These are phyloP conservation scores for Starmerella tilneyi DNA, from an alignment of 805 yeast species.

Conservation along the genomic window DNA sequence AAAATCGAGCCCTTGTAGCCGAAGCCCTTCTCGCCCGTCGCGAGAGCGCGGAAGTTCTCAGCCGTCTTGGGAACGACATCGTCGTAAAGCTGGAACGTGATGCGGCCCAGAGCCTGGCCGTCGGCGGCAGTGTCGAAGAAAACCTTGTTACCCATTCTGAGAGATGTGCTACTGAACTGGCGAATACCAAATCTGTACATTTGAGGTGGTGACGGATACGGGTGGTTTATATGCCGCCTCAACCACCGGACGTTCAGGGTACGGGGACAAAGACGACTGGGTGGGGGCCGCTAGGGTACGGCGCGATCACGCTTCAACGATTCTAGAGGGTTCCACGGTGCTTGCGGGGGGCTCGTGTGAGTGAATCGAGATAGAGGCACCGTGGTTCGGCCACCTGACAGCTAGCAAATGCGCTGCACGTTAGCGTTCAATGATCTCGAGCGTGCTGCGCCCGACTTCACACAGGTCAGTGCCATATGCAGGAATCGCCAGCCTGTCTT, in stretches of 20 bases:
- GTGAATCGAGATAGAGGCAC: too few relatives aligned
- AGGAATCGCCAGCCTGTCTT: too few relatives aligned
- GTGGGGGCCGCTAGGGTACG: neutral
- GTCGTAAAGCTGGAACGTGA: constrained; percentile 78
- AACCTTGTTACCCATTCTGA: constrained; percentile 39
- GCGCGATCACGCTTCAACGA: neutral
- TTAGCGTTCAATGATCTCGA: too few relatives aligned
- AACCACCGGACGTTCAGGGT: neutral
- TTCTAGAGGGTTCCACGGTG: neutral
- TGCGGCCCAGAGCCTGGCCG: constrained; percentile 70
- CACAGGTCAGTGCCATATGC: too few relatives aligned
- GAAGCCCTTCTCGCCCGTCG: constrained; percentile 90
- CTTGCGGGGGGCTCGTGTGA: too few relatives aligned
- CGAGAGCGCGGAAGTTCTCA: constrained; percentile 88
- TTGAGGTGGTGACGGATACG: neutral
- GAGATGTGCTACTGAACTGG: constrained; percentile 22
- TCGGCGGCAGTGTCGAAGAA: constrained; percentile 74
- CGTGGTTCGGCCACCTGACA: too few relatives aligned
- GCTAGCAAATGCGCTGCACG: too few relatives aligned
- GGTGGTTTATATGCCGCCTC: constrained; percentile 18
- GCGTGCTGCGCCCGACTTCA: too few relatives aligned
- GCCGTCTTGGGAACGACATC: constrained; percentile 94
- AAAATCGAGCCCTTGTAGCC: constrained; percentile 78
- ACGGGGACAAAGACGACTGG: neutral
- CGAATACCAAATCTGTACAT: constrained; percentile 21